Evolutionary conservation across 1,284 basidiomycete genomes (phyloP).

Genomic region (Moniliophthora roreri): DNA sequence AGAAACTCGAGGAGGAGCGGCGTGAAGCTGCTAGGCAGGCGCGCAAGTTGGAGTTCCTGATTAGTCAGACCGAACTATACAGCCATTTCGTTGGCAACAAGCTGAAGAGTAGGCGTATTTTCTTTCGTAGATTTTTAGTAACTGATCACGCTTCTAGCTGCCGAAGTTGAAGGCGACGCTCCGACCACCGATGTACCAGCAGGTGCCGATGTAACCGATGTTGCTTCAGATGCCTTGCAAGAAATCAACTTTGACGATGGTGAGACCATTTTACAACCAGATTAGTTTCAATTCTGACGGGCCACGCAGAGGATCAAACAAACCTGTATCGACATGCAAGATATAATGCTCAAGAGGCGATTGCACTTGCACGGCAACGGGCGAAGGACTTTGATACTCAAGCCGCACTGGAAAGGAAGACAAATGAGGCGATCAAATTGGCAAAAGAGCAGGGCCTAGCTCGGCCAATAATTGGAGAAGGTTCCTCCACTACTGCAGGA

Average conservation of each 20-base stretch:
- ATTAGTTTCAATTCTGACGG: background rate
- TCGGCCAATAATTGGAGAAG: slow-evolving; percentile 34
- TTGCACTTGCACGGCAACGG: slow-evolving; percentile 78
- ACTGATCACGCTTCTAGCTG: slow-evolving; percentile 50
- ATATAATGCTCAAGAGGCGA: slow-evolving; percentile 88
- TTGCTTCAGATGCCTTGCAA: slow-evolving; percentile 52
- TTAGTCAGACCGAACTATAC: slow-evolving; percentile 98
- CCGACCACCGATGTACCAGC: slow-evolving; percentile 43
- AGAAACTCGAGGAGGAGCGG: slow-evolving; percentile 95
- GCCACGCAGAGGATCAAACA: slow-evolving; percentile 76
- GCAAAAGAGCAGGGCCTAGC: slow-evolving; percentile 66
- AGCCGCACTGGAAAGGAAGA: slow-evolving; percentile 78
- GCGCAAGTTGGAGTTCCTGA: slow-evolving; percentile 97
- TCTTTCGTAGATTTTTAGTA: slow-evolving; percentile 8
- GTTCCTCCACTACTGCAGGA: slow-evolving; percentile 25
- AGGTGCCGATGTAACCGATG: slow-evolving; percentile 58
- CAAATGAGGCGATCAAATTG: slow-evolving; percentile 71
- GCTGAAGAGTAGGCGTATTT: slow-evolving; percentile 78
- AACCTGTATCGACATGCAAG: slow-evolving; percentile 90
- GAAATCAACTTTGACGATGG: slow-evolving; percentile 97
- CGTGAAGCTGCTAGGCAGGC: slow-evolving; percentile 95
- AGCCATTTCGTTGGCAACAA: slow-evolving; percentile 99
- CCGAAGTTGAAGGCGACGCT: slow-evolving; percentile 78
- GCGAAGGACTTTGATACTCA: slow-evolving; percentile 87
- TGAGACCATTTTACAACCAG: slow-evolving; percentile 32